Percentiles rank a stretch among this genome's conserved stretches.
Conservation (phyloP, 2,329 filamentous ascomycete species). For the Penicillium capsulatum region DNA sequence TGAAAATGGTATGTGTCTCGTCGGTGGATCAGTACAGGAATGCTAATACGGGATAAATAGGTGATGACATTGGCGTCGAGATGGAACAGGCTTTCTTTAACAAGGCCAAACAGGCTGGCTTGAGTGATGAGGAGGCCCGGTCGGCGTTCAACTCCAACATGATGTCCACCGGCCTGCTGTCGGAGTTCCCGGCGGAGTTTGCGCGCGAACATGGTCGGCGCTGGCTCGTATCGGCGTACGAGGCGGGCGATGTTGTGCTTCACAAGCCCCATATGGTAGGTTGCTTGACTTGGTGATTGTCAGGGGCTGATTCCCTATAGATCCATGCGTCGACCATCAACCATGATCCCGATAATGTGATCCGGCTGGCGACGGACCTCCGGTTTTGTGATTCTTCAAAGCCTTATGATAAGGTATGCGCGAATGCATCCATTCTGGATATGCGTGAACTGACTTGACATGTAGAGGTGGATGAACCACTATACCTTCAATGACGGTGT, state of each 20-base stretch:
- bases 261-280: slow-evolving; percentile 39
- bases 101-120: slow-evolving; percentile 47
- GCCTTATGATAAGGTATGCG: slow-evolving; percentile 46
- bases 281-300: neutral
- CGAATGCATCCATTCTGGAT: neutral
- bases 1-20: slow-evolving; percentile 39
- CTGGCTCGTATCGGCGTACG: slow-evolving; percentile 53
- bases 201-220: slow-evolving; percentile 42
- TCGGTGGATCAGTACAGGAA: neutral
- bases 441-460: neutral
- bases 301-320: slow-evolving; percentile 34
- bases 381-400: slow-evolving; percentile 53
- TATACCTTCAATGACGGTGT: slow-evolving; percentile 37
- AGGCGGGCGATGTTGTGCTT: slow-evolving; percentile 51
- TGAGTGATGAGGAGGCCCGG: slow-evolving; percentile 51
- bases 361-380: slow-evolving; percentile 55
- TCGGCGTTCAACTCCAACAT: slow-evolving; percentile 57
- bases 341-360: slow-evolving; percentile 49
- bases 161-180: slow-evolving; percentile 53
- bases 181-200: slow-evolving; percentile 48
- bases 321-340: slow-evolving; percentile 58
- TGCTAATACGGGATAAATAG: slow-evolving; percentile 14
- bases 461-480: slow-evolving; percentile 39
- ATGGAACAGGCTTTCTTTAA: slow-evolving; percentile 41
- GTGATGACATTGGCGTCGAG: slow-evolving; percentile 30